Evolutionary conservation across 2,329 filamentous ascomycete species (phyloP).

Genomic region (Arthroderma sp.): DNA sequence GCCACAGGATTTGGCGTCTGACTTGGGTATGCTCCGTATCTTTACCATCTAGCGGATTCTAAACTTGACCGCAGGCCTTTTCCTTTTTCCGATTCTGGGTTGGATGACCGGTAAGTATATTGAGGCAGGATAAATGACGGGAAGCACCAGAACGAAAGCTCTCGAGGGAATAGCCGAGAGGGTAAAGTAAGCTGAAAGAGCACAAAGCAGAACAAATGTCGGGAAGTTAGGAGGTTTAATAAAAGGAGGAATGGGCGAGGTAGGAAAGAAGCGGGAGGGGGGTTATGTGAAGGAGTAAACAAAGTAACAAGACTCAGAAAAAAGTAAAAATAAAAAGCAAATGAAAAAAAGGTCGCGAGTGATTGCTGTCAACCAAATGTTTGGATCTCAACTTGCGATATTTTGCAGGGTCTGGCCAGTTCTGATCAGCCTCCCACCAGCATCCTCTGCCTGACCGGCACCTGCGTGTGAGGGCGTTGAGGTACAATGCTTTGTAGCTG

Average conservation of each 20-base stretch:
- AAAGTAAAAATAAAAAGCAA: not conserved
- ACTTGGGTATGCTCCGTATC: no score
- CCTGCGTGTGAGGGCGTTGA: not conserved
- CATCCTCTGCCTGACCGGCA: not conserved
- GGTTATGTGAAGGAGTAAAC: not conserved
- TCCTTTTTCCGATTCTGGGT: no score
- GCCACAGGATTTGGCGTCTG: no score
- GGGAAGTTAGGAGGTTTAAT: not conserved
- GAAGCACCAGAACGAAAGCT: no score
- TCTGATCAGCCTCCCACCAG: conserved; percentile 5
- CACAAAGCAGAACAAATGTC: not conserved
- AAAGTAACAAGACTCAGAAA: not conserved
- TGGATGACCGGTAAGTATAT: no score
- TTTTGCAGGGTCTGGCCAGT: conserved; percentile 10
- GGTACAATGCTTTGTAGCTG: not conserved
- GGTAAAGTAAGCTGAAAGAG: no score
- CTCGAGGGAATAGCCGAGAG: no score
- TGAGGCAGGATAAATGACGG: no score
- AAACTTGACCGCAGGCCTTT: no score
- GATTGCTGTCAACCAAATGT: not conserved
- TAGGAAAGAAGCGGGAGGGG: not conserved
- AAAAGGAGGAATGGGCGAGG: not conserved
- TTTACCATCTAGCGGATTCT: no score
- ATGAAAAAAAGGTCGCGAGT: not conserved
- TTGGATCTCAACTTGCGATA: conserved; percentile 6